Conservation (phyloP, 164 flowering plant species). For the Kingdonia uniflora region DNA sequence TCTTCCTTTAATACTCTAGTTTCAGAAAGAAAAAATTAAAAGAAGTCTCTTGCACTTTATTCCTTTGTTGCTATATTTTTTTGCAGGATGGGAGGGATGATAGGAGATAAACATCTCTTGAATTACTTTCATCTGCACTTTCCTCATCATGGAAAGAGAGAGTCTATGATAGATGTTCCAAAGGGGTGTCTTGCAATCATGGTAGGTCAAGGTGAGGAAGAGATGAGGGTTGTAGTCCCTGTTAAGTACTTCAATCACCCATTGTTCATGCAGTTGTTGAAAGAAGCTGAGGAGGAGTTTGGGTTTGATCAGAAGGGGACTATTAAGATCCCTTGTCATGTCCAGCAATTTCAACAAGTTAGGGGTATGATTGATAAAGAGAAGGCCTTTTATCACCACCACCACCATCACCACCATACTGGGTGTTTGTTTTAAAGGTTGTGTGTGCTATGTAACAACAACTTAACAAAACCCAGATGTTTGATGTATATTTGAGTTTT, state of each 20-base stretch:
- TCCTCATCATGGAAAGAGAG: conserved; percentile 29
- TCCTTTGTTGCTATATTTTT: too few species aligned
- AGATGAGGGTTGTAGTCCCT: conserved; percentile 61
- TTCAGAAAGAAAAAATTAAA: too few species aligned
- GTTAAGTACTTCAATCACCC: conserved; percentile 68
- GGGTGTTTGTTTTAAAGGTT: conserved; percentile 40
- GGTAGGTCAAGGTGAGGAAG: conserved; percentile 47
- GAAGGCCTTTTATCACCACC: conserved; percentile 20
- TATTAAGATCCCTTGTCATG: conserved; percentile 68
- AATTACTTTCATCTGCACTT: conserved; percentile 29
- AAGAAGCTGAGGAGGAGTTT: conserved; percentile 76
- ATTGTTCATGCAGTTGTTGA: conserved; percentile 50
- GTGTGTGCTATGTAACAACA: conserved; percentile 1
- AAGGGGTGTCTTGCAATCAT: conserved; percentile 65
- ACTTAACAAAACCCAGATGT: too few species aligned
- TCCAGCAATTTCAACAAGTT: conserved; percentile 51
- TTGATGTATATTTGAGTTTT: too few species aligned
- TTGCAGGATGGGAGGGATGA: conserved; percentile 4
- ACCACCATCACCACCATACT: conserved; percentile 26
- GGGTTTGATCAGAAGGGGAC: conserved; percentile 75
- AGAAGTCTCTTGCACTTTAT: too few species aligned
- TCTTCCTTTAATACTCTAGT: neutral
- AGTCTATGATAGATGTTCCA: conserved; percentile 31
- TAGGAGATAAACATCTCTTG: conserved; percentile 19
- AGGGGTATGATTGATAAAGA: conserved; percentile 54